Evolutionary conservation across 2,329 filamentous ascomycete genomes (phyloP), one percentile per base, ranked within the genome.

Genomic region (Aspergillus aculeatus): DNA sequence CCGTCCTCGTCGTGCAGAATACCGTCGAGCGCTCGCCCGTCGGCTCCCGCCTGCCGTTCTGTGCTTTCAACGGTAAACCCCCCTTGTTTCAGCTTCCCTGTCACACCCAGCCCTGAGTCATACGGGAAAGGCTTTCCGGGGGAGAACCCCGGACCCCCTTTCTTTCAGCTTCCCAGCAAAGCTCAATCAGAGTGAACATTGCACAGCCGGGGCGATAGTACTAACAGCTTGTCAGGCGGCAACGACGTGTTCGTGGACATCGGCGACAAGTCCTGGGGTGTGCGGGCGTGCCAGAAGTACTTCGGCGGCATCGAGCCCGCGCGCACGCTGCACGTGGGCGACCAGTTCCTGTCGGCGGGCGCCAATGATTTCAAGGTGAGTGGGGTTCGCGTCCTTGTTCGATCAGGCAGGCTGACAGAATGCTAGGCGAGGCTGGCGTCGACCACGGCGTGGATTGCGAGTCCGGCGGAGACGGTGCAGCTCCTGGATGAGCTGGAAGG

Each of bases 211-310:
- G 10, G 14, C 4, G 7, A 3, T 55, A 29, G 58, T 47, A 4
- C 32, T 59, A 24, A 60, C 9, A 48, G 53, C 19, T 49, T 12
- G 14, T 16, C 14, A 84, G 81, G 94, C 56, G 95, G 95, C 11
- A 94, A 95, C 63, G 95, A 99, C 74, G 92, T 98, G 47, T 99
- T 99, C 77, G 93, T 99, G 56, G 95, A 99, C 74, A 97, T 99
- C 71, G 95, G 95, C 58, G 95, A 99, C 79, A 99, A 99, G 79
- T 92, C 89, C 56, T 96, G 93, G 90, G 95, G 95, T 64, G 95
- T 99, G 2, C 84, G 90, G 35, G 92, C 93, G 4, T 97, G 93
- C 73, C 95, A 99, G 79, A 85, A 88, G 59, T 96, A 92, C 81
- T 96, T 97, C 73, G 90, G 89, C 4, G 86, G 82, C 1, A 85